Conservation (phyloP, 352 stramenopile species). For the Detonula confervacea region DNA sequence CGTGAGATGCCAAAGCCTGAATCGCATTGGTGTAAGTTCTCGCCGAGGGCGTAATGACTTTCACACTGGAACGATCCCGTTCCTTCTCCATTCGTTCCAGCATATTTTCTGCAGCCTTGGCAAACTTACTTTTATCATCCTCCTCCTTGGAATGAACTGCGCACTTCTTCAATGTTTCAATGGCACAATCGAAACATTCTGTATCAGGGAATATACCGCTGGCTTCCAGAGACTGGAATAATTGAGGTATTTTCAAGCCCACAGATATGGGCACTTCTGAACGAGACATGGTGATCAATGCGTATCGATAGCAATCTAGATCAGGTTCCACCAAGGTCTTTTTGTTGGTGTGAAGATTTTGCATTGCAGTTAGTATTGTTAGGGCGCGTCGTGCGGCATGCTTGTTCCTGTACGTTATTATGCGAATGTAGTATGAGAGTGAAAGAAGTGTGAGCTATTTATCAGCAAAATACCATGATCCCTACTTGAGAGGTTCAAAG, state of each 20-base stretch:
- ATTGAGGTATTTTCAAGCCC: conserved; percentile 51
- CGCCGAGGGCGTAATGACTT: conserved; percentile 57
- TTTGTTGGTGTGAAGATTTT: conserved; percentile 52
- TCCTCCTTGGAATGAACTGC: conserved; percentile 28
- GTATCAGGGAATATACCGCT: conserved; percentile 71
- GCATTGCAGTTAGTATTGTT: conserved; percentile 62
- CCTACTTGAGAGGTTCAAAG: too few relatives aligned
- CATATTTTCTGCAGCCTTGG: conserved; percentile 60
- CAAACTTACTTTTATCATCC: conserved; percentile 48
- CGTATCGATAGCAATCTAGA: conserved; percentile 68
- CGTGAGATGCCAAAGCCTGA: conserved; percentile 59
- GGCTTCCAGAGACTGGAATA: conserved; percentile 74
- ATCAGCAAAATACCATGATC: too few relatives aligned
- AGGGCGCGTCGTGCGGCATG: conserved; percentile 62
- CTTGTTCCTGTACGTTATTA: conserved; percentile 72
- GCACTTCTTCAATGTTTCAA: conserved; percentile 71
- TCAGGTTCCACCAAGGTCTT: conserved; percentile 58
- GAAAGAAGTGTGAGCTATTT: not conserved
- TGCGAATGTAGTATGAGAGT: too few relatives aligned
- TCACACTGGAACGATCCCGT: conserved; percentile 60
- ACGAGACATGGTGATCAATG: conserved; percentile 61
- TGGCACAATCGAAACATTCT: conserved; percentile 69
- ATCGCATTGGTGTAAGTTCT: conserved; percentile 78
- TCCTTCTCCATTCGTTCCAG: conserved; percentile 71
- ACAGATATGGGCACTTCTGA: conserved; percentile 36